A percentile compares a stretch with the other conserved stretches of the same genome.
Evolutionary conservation across 768 basidiomycete genomes (phyloP).

Genomic region (Suillus paluster): DNA sequence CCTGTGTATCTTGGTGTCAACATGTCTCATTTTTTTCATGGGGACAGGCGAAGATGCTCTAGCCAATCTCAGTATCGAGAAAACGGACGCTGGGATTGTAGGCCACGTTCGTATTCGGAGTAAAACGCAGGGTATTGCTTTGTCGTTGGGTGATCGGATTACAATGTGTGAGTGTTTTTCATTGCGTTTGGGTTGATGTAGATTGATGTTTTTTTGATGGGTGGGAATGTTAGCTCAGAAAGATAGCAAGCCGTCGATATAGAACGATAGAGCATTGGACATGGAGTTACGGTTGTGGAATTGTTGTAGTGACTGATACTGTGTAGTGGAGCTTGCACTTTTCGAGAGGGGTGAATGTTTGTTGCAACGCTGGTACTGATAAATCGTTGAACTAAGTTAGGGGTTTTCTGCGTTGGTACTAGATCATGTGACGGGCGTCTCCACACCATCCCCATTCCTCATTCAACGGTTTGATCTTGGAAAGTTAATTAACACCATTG

Average conservation of each 20-base stretch:
- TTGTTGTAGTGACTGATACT: no score
- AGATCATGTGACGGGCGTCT: no score
- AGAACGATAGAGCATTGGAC: neutral
- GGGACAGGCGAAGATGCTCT: constrained; percentile 88
- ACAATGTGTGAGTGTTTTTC: constrained; percentile 55
- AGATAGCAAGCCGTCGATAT: constrained; percentile 42
- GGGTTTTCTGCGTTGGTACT: no score
- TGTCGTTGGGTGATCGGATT: constrained; percentile 91
- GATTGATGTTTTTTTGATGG: constrained; percentile 9
- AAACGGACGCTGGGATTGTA: constrained; percentile 81
- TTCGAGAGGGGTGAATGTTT: no score
- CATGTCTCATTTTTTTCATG: neutral
- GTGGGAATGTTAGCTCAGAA: constrained; percentile 47
- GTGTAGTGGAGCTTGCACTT: no score
- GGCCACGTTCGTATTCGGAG: constrained; percentile 96
- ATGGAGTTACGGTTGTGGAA: no score
- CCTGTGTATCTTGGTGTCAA: neutral
- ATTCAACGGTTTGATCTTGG: no score
- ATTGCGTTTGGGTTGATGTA: neutral
- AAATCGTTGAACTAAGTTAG: no score
- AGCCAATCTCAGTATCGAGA: constrained; percentile 92
- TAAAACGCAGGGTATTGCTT: constrained; percentile 97
- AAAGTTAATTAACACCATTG: no score
- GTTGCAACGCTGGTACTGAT: no score
- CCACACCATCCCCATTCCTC: no score